A percentile compares a stretch with the other conserved stretches of the same genome.
Conservation (phyloP, 2,329 filamentous ascomycete species). For the Ophiostoma angusticollis region DNA sequence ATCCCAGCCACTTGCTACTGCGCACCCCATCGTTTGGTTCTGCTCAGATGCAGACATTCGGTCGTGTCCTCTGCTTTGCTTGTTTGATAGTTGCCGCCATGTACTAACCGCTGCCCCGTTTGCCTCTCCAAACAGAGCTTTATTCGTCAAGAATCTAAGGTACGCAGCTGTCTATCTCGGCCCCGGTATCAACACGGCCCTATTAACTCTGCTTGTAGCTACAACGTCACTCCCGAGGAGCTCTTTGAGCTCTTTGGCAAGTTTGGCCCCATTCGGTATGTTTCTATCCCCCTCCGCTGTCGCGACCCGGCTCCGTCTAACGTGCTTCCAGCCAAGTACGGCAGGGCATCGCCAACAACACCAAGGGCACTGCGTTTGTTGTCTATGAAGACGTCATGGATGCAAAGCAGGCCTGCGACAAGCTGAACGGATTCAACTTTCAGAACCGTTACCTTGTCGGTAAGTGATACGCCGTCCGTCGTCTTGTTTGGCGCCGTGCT, state of each 20-base stretch:
- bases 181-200: not conserved
- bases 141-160: conserved; percentile 99
- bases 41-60: not conserved
- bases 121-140: conserved; percentile 54
- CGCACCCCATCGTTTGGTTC: not conserved
- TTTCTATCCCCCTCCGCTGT: conserved; percentile 11
- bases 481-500: conserved; percentile 5
- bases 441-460: conserved; percentile 98
- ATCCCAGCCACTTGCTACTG: too few species aligned
- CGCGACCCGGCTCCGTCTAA: not conserved
- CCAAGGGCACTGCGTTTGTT: conserved; percentile 96
- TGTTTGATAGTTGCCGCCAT: not conserved
- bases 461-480: conserved; percentile 34
- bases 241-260: conserved; percentile 98
- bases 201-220: conserved; percentile 41
- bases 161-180: conserved; percentile 45
- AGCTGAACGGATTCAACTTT: conserved; percentile 99
- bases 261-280: conserved; percentile 87
- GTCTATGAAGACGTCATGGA: conserved; percentile 99
- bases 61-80: not conserved
- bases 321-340: conserved; percentile 71
- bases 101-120: conserved; percentile 17
- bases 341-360: conserved; percentile 92
- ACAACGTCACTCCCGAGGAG: conserved; percentile 96
- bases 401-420: conserved; percentile 97